Conservation (phyloP, 108 stramenopile genomes). For the Cyclotella baltica region DNA sequence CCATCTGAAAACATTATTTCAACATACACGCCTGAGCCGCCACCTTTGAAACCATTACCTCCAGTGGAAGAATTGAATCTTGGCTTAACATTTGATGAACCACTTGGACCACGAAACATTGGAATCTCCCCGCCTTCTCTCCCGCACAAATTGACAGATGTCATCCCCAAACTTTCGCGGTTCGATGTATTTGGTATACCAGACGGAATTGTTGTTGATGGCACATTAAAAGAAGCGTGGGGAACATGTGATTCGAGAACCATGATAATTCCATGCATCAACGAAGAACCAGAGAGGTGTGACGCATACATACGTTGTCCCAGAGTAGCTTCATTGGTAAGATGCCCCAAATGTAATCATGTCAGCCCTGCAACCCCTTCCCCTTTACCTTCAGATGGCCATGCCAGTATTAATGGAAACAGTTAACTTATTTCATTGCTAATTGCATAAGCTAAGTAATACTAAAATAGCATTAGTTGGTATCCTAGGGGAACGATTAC, state of each 20-base stretch:
- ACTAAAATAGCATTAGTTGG: no score
- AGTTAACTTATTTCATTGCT: no score
- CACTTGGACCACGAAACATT: slow-evolving; percentile 8
- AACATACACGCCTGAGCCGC: neutral
- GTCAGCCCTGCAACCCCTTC: slow-evolving; percentile 22
- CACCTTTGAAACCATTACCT: slow-evolving; percentile 15
- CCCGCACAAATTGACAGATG: slow-evolving; percentile 13
- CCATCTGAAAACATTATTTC: no score
- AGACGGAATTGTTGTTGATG: slow-evolving; percentile 12
- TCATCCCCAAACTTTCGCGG: slow-evolving; percentile 13
- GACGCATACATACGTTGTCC: slow-evolving; percentile 4
- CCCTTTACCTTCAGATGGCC: no score
- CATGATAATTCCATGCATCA: slow-evolving; percentile 22
- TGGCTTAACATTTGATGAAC: neutral
- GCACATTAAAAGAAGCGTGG: slow-evolving; percentile 4
- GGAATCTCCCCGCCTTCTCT: slow-evolving; percentile 19
- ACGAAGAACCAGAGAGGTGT: slow-evolving; percentile 17
- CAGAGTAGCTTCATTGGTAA: slow-evolving; percentile 24
- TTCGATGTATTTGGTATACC: slow-evolving; percentile 7
- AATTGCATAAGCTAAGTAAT: no score
- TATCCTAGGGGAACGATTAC: no score
- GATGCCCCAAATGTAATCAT: slow-evolving; percentile 22
- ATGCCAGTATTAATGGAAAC: no score
- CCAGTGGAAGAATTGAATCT: slow-evolving; percentile 15
- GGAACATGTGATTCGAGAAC: slow-evolving; percentile 21